Percentiles rank a stretch among this genome's conserved stretches.
Conservation (phyloP, 1,284 basidiomycete genomes). For the Ceratobasidium sp. region DNA sequence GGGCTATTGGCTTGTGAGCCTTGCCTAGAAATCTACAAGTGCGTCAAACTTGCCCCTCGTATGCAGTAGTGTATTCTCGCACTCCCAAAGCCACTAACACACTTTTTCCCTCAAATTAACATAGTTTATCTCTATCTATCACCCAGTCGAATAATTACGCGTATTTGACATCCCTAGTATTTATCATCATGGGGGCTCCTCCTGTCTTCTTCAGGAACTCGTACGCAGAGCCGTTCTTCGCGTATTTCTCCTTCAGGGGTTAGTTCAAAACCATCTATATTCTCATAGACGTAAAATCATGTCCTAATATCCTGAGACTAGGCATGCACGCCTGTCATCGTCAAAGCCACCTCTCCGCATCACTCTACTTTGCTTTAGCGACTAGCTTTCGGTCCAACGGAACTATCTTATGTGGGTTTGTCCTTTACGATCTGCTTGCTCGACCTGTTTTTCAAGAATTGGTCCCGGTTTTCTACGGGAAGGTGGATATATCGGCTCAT, state of each 20-base stretch:
- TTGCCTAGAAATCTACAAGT: slow-evolving; percentile 66
- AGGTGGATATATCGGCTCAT: too few relatives aligned
- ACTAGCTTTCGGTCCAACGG: slow-evolving; percentile 86
- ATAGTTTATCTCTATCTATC: slow-evolving; percentile 2
- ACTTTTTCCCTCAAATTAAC: background rate
- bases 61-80: too few relatives aligned
- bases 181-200: slow-evolving; percentile 85
- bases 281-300: background rate
- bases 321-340: slow-evolving; percentile 73
- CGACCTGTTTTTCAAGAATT: slow-evolving; percentile 62
- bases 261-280: slow-evolving; percentile 49
- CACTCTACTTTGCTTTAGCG: slow-evolving; percentile 75
- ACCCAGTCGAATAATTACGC: slow-evolving; percentile 68
- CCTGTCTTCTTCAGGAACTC: slow-evolving; percentile 76
- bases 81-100: background rate
- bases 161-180: slow-evolving; percentile 72
- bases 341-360: slow-evolving; percentile 66
- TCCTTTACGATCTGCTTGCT: slow-evolving; percentile 76
- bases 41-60: slow-evolving; percentile 51
- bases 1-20: slow-evolving; percentile 8
- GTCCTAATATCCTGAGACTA: too few relatives aligned
- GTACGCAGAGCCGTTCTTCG: slow-evolving; percentile 89
- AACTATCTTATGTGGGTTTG: slow-evolving; percentile 77
- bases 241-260: slow-evolving; percentile 82
- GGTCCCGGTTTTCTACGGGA: background rate